Evolutionary conservation across 2,329 filamentous ascomycete genomes (phyloP).

Genomic region (Monosporascus sp.): DNA sequence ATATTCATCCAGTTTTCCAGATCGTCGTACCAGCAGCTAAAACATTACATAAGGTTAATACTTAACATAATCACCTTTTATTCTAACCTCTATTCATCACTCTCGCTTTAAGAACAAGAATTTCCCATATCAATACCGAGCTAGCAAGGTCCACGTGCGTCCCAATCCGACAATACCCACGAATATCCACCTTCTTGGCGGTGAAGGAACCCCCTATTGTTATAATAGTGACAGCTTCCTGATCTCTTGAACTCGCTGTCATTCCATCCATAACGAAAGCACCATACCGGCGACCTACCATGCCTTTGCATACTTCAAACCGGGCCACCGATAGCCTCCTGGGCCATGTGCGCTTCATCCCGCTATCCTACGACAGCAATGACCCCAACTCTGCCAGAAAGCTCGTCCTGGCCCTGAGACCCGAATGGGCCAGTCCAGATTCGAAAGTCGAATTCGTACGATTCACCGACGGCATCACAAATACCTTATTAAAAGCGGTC

Average conservation of each 20-base stretch:
- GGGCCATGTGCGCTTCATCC: conserved; percentile 56
- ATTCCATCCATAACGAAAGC: not conserved
- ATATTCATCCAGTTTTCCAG: not conserved
- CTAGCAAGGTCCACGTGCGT: not conserved
- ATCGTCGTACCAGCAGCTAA: too few relatives aligned
- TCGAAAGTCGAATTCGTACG: conserved; percentile 78
- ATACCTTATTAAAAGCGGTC: conserved; percentile 78
- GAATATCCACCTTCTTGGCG: not conserved
- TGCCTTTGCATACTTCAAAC: conserved; percentile 18
- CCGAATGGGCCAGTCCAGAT: conserved; percentile 72
- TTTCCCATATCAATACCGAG: not conserved
- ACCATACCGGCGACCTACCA: conserved; percentile 5
- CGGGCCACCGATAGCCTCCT: conserved; percentile 31
- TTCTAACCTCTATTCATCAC: not conserved
- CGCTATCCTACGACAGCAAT: conserved; percentile 70
- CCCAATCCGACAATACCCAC: not conserved
- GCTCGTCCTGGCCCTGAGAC: conserved; percentile 73
- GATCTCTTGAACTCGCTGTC: not conserved
- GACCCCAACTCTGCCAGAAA: conserved; percentile 76
- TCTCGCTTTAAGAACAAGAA: too few relatives aligned
- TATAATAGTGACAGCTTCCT: not conserved
- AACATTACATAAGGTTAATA: too few relatives aligned
- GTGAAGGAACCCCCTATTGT: not conserved
- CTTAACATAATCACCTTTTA: not conserved
- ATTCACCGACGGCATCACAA: conserved; percentile 98